Evolutionary conservation across 495 filamentous ascomycete species (phyloP).

Genomic region (Corynascus novoguineensis): DNA sequence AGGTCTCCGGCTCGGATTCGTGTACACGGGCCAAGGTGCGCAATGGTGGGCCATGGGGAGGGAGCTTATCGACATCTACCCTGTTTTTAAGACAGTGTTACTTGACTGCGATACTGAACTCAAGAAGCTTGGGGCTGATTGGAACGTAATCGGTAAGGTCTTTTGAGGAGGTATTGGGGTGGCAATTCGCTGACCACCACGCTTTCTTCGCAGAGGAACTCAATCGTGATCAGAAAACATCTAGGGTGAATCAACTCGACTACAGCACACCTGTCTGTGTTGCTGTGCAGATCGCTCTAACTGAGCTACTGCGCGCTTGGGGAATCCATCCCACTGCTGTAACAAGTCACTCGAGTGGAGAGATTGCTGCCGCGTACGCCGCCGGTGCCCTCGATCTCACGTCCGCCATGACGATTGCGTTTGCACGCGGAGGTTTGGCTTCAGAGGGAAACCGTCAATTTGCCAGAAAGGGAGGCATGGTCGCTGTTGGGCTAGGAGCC

Average conservation of each 20-base stretch:
- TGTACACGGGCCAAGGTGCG: constrained; percentile 46
- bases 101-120: constrained; percentile 27
- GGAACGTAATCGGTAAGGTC: constrained; percentile 25
- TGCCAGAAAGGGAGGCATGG: constrained; percentile 36
- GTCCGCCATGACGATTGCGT: constrained; percentile 45
- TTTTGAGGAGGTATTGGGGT: background rate
- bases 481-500: constrained; percentile 37
- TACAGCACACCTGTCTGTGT: constrained; percentile 44
- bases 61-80: constrained; percentile 36
- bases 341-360: constrained; percentile 60
- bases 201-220: constrained; percentile 22
- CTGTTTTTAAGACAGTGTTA: constrained; percentile 26
- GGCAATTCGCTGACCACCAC: background rate
- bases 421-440: constrained; percentile 25
- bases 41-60: constrained; percentile 54
- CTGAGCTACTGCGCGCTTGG: constrained; percentile 49
- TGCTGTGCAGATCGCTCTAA: constrained; percentile 49
- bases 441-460: constrained; percentile 25
- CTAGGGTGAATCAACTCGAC: constrained; percentile 25
- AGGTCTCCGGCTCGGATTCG: constrained; percentile 24
- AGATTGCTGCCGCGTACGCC: constrained; percentile 52
- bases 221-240: constrained; percentile 17
- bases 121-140: constrained; percentile 29
- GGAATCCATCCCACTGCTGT: constrained; percentile 46
- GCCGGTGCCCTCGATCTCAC: constrained; percentile 38